A percentile compares a stretch with the other conserved stretches of the same genome.
Conservation (phyloP, 148 eudicot genomes). For the Talinum fruticosum region DNA sequence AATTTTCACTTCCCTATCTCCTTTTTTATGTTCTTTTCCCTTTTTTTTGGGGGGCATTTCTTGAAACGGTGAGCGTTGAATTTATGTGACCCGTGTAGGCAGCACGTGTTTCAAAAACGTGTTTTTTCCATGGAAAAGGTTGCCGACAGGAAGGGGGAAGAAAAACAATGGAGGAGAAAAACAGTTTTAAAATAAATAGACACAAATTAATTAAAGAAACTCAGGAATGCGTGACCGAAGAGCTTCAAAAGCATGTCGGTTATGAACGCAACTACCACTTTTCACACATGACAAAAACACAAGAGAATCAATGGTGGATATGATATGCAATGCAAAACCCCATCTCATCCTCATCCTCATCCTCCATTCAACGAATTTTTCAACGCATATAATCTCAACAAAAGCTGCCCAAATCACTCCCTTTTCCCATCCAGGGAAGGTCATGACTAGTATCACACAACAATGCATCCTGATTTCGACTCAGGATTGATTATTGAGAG, state of each 20-base stretch:
- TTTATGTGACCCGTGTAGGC: constrained; percentile 2
- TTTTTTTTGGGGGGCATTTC: background rate
- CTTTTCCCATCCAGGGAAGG: no score
- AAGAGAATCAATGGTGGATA: no score
- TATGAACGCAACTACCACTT: background rate
- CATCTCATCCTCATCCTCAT: no score
- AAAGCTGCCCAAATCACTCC: background rate
- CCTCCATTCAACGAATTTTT: no score
- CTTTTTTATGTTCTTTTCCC: no score
- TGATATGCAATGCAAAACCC: no score
- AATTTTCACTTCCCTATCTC: no score
- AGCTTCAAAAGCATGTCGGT: background rate
- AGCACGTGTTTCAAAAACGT: constrained; percentile 19
- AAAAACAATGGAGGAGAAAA: background rate
- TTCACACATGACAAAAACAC: background rate
- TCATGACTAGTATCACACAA: no score
- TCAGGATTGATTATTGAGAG: no score
- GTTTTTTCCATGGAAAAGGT: constrained; percentile 4
- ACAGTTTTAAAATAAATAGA: background rate
- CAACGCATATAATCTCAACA: background rate
- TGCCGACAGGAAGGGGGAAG: constrained; percentile 15
- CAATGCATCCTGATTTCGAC: no score
- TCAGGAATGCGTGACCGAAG: background rate
- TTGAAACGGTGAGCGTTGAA: background rate
- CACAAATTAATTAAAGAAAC: no score